Percentiles rank a stretch among this genome's conserved stretches.
Evolutionary conservation across 192 early-diverging fungal genomes (phyloP).

Genomic region (Umbelopsis isabellina): DNA sequence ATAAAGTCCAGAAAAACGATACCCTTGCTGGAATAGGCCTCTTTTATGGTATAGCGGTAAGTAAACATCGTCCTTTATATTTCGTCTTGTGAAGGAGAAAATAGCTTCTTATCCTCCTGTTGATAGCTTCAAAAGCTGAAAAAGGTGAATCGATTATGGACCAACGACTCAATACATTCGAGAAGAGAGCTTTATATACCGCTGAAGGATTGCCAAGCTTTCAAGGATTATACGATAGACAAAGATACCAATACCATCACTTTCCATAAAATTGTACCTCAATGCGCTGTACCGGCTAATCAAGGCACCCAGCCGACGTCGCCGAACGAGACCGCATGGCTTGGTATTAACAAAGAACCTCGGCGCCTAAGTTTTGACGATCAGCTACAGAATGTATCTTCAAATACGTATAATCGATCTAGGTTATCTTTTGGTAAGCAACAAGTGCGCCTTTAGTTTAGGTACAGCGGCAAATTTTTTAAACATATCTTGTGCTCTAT

Average conservation of each 20-base stretch:
- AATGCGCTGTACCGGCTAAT: background rate
- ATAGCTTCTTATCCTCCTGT: background rate
- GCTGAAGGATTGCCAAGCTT: constrained; percentile 41
- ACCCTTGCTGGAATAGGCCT: constrained; percentile 53
- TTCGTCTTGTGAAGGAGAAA: background rate
- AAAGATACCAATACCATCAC: constrained; percentile 15
- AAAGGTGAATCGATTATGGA: constrained; percentile 53
- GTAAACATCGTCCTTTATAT: background rate
- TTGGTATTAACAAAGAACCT: background rate
- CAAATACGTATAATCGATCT: background rate
- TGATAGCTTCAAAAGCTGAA: constrained; percentile 45
- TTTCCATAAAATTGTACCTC: background rate
- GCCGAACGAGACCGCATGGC: background rate
- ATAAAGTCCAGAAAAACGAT: constrained; percentile 42
- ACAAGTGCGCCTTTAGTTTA: too few relatives aligned
- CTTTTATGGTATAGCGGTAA: constrained; percentile 54
- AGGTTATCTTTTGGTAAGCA: background rate
- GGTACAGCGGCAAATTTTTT: background rate
- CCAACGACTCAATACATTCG: constrained; percentile 55
- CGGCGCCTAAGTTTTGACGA: too few relatives aligned
- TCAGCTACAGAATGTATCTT: too few relatives aligned
- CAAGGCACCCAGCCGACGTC: background rate
- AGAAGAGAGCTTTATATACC: constrained; percentile 55
- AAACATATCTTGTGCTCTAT: background rate
- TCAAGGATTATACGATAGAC: constrained; percentile 16